phyloP scores from a whole-genome alignment of 495 filamentous ascomycete species.

The Xylaria intraflava region DNA sequence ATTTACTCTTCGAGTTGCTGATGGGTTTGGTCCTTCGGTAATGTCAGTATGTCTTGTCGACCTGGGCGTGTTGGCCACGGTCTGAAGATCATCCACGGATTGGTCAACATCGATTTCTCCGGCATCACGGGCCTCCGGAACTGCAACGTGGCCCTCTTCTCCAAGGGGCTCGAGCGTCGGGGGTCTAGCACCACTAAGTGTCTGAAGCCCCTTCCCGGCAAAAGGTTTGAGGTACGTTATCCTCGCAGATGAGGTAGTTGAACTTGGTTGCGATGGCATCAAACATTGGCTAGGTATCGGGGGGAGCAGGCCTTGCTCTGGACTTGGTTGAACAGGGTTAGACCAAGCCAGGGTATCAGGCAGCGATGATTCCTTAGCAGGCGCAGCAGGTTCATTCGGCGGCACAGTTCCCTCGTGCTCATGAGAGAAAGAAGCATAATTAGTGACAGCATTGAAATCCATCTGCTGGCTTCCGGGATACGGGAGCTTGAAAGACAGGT shows the following conservation, averaged over 20 bases:
- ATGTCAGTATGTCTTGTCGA: slow-evolving; percentile 21
- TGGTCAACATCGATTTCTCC: slow-evolving; percentile 11
- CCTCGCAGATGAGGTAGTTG: slow-evolving; percentile 40
- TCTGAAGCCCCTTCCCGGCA: slow-evolving; percentile 40
- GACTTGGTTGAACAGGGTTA: slow-evolving; percentile 34
- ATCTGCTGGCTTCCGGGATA: slow-evolving; percentile 24
- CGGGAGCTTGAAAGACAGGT: slow-evolving; percentile 30
- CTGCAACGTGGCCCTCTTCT: slow-evolving; percentile 15
- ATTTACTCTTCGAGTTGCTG: slow-evolving; percentile 12
- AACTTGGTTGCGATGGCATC: slow-evolving; percentile 41
- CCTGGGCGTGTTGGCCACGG: slow-evolving; percentile 23
- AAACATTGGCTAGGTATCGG: slow-evolving; percentile 48
- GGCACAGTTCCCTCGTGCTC: slow-evolving; percentile 15
- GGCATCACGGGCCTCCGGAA: slow-evolving; percentile 19
- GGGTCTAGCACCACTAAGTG: slow-evolving; percentile 36
- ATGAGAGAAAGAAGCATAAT: slow-evolving; percentile 23
- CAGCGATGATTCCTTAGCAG: slow-evolving; percentile 30
- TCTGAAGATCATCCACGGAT: slow-evolving; percentile 18
- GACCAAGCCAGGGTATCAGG: slow-evolving; percentile 49
- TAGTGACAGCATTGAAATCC: slow-evolving; percentile 28
- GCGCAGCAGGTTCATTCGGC: slow-evolving; percentile 15
- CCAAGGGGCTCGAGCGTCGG: slow-evolving; percentile 25
- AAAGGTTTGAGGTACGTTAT: slow-evolving; percentile 43
- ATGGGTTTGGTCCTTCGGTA: slow-evolving; percentile 16
- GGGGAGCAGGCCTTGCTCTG: slow-evolving; percentile 23